Base-by-base conservation (phyloP, 202 grass and related monocot genomes). In the Zizania palustris region DNA sequence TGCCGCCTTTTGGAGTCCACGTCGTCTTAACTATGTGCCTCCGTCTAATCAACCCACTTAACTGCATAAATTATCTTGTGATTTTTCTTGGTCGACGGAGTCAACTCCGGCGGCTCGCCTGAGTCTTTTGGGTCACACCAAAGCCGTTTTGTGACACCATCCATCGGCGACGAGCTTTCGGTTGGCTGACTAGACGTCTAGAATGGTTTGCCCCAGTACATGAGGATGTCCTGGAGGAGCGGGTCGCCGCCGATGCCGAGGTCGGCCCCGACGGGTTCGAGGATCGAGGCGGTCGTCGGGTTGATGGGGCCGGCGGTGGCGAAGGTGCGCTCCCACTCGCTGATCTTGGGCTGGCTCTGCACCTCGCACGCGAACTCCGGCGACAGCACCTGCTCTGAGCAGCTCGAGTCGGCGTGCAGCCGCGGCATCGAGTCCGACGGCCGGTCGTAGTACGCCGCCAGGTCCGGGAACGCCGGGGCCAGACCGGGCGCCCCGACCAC, bases 201-300 rank as follows among this genome's bases (percentile, higher is more conserved):
- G 85, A 96, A 96, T 18, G 92, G 92, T 72, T 96, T 96, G 64
- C 82, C 84, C 81, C 85, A 89, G 85, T 92, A 92, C 92, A 96
- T 92, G 84, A 92, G 85, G 69, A 92, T 96, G 87, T 92, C 92
- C 80, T 96, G 92, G 73, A 94, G 84, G 33, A 96, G 82, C 14
- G 92, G 92, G 75, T 96, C 92, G 70, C 74, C 69, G 53, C 20
- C 61, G 72, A 45, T 5, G 55, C 60, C 79, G 12, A 35, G 9
- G 48, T 51, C 33, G 48, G 12, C 11, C 14, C 69, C 61, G 38
- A 45, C 10, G 53, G 71, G 73, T 35, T 76, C 70, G 44, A 91
- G 48, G 63, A 85, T 56, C 19, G 82, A 69, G 12, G 71, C 89
- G 15, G 84, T 77, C 0, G 84, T 77, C 0, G 86, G 84, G 77